These are phyloP conservation scores for Flaveria floridana DNA, from an alignment of 140 eudicot genomes.

Conservation along the genomic window DNA sequence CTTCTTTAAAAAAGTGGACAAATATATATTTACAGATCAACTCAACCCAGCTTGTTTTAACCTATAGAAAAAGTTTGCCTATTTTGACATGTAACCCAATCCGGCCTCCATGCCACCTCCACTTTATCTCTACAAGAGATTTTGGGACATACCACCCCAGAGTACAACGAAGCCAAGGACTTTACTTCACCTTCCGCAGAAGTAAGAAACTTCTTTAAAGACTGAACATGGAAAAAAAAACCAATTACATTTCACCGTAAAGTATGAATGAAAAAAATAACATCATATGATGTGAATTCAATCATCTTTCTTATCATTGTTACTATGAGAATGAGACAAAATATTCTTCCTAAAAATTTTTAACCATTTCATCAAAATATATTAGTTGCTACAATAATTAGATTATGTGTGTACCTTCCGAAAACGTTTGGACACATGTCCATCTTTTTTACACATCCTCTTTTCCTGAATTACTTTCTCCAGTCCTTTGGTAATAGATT, in stretches of 20 bases:
- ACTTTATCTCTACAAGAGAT: slow-evolving; percentile 13
- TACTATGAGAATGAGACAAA: neutral
- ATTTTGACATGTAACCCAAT: neutral
- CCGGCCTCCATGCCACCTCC: neutral
- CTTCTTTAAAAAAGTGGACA: neutral
- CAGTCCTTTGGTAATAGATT: slow-evolving; percentile 61
- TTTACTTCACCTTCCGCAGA: slow-evolving; percentile 80
- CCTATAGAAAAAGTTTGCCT: neutral
- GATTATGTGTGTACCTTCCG: slow-evolving; percentile 48
- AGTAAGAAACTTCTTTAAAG: slow-evolving; percentile 63
- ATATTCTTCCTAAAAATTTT: neutral
- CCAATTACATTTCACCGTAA: neutral
- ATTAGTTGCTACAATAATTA: neutral
- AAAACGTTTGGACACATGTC: slow-evolving; percentile 57
- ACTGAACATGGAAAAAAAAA: slow-evolving; percentile 29
- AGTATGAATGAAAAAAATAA: slow-evolving; percentile 5
- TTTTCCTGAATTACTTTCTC: slow-evolving; percentile 64
- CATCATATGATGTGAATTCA: neutral
- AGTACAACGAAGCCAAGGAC: slow-evolving; percentile 63
- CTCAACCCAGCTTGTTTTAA: neutral
- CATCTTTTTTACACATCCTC: slow-evolving; percentile 63
- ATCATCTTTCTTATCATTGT: neutral
- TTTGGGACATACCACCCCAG: slow-evolving; percentile 66
- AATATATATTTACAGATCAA: neutral
- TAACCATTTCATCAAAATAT: slow-evolving; percentile 1